Evolutionary conservation across 495 filamentous ascomycete genomes (phyloP).

Genomic region (Penicillium crystallinum): DNA sequence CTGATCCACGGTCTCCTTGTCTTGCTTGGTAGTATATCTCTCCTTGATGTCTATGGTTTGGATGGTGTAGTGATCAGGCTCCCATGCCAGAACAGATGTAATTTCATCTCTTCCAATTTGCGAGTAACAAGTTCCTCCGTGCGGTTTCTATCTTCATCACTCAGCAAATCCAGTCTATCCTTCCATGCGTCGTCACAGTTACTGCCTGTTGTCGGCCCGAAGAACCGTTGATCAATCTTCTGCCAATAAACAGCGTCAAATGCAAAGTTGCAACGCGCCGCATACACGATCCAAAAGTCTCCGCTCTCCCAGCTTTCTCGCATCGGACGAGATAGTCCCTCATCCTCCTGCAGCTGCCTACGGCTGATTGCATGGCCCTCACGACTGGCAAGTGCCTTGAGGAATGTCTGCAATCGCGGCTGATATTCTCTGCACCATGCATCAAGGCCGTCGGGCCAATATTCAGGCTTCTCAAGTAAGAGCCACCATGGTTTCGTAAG

Average conservation of each 20-base stretch:
- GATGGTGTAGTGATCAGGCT: conserved; percentile 4
- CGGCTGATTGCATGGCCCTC: background rate
- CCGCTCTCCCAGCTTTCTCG: background rate
- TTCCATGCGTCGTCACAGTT: conserved; percentile 6
- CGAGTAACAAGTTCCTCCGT: conserved; percentile 4
- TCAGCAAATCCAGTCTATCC: conserved; percentile 3
- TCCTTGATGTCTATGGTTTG: too few relatives aligned
- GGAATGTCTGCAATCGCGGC: background rate
- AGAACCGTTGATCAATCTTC: background rate
- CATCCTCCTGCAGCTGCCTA: background rate
- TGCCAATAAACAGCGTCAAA: background rate
- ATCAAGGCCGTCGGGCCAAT: background rate
- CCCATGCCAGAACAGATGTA: conserved; percentile 3
- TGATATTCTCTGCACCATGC: background rate
- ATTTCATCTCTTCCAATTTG: conserved; percentile 3
- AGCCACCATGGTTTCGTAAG: too few relatives aligned
- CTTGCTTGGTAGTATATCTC: too few relatives aligned
- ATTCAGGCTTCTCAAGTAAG: conserved; percentile 4
- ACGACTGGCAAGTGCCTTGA: background rate
- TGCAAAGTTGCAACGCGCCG: background rate
- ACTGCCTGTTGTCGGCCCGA: background rate
- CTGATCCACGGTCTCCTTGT: too few relatives aligned
- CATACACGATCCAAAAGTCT: background rate
- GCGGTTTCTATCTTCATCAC: background rate
- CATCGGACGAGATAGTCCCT: background rate